A percentile compares a stretch with the other conserved stretches of the same genome.
Conservation (phyloP, 208 protist species). For the Crithidia thermophila region DNA sequence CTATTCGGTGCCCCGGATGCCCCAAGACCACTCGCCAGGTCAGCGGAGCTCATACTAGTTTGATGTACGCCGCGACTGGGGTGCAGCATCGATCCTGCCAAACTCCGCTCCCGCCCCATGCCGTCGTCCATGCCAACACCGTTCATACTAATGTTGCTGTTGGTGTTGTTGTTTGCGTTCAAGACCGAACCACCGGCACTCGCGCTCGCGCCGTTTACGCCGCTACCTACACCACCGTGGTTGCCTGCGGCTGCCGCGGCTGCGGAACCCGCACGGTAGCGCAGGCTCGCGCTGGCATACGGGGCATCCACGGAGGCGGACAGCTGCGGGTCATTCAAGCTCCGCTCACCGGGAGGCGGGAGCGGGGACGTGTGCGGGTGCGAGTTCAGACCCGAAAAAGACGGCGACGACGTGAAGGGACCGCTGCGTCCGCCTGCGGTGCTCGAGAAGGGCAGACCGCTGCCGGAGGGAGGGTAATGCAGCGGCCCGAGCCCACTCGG, state of each 20-base stretch:
- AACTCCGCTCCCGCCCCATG: too few species aligned
- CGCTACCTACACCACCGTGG: too few species aligned
- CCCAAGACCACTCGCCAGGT: neutral
- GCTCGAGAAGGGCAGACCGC: neutral
- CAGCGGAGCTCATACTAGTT: neutral
- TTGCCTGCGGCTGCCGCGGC: too few species aligned
- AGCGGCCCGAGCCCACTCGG: neutral
- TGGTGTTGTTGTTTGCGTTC: neutral
- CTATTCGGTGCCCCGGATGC: neutral
- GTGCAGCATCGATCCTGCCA: too few species aligned
- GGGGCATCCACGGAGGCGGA: neutral
- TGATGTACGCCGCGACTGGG: too few species aligned
- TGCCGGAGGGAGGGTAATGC: constrained; percentile 3
- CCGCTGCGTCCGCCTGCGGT: neutral
- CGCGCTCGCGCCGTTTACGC: neutral
- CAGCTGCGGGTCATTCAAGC: neutral
- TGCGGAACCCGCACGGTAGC: too few species aligned
- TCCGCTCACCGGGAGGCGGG: neutral
- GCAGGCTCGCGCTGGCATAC: neutral
- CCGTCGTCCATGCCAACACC: too few species aligned
- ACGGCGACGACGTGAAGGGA: too few species aligned
- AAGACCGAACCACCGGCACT: neutral
- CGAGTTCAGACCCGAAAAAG: too few species aligned
- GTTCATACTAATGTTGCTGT: neutral
- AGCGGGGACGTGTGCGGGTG: neutral